Evolutionary conservation across 768 basidiomycete genomes (phyloP), one percentile per base, ranked within the genome.

Genomic region (Rhizopogon vulgaris): DNA sequence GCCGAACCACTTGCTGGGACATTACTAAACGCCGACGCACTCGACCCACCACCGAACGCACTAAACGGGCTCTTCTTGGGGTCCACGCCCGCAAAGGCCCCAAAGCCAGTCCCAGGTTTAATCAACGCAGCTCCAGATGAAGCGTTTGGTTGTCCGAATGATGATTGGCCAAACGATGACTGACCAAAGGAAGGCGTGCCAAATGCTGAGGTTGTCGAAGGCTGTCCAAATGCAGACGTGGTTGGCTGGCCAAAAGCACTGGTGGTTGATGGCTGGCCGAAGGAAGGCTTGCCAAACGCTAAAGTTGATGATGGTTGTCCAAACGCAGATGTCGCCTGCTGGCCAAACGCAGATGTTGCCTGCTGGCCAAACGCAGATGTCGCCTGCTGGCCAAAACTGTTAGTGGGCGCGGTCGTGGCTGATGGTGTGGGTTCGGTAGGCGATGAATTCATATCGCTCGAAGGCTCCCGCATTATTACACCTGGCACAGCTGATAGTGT

Each of bases 51-150:
- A 24, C 60, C 60, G 34, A 63, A 63, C 6, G 58, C 58, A 37
- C 38, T 38, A 22, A 67, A 66, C 5, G 61, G 58, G 41, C 63
- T 63, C 38, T 59, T 67, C 36, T 47, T 25, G 49, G 63, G 58
- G 28, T 61, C 64, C 2, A 62, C 57, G 27, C 52, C 41, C 10
- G 45, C 39, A 12, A 69, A 64, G 3, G 63, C 66, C 18, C 67
- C 73, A 52, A 72, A 73, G 4, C 65, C 73, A 14, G 61, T 58
- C 2, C 67, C 67, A 2, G 67, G 69, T 53, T 68, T 74, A 28
- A 71, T 63, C 7, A 65, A 28, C 41, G 56, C 48, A 36, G 43
- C 48, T 3, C 56, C 59, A 7, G 56, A 51, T n/a, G 63, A 52
- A 24, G 57, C 57, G 25, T 41, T 57, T 10, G 62, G 17, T 12